Conservation (phyloP, 2,329 filamentous ascomycete species). For the Boeremia exigua region DNA sequence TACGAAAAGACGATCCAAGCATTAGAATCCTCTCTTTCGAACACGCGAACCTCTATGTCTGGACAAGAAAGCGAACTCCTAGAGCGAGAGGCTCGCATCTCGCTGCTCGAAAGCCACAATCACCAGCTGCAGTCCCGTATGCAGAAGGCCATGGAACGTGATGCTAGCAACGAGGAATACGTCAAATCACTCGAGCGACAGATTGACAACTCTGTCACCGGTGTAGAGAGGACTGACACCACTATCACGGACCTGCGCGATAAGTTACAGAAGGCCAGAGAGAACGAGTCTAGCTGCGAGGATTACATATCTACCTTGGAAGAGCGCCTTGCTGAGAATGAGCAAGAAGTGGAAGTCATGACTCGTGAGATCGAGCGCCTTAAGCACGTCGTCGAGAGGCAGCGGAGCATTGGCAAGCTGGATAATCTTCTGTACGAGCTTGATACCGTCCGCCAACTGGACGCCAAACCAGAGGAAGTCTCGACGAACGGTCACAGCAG, state of each 20-base stretch:
- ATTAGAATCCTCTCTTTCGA: conserved; percentile 88
- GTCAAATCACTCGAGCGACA: conserved; percentile 89
- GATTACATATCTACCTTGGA: conserved; percentile 98
- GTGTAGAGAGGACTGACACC: conserved; percentile 89
- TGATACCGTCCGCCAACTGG: conserved; percentile 63
- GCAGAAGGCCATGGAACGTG: conserved; percentile 92
- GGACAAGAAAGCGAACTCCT: conserved; percentile 84
- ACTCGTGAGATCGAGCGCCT: conserved; percentile 93
- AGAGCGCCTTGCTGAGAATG: conserved; percentile 91
- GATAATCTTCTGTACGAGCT: conserved; percentile 92
- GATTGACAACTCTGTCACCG: conserved; percentile 86
- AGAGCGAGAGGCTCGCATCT: conserved; percentile 92
- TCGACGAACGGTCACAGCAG: conserved; percentile 46
- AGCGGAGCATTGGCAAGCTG: conserved; percentile 91
- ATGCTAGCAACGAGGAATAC: conserved; percentile 90
- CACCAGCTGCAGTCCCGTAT: conserved; percentile 85
- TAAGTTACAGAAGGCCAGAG: conserved; percentile 84
- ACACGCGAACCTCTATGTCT: conserved; percentile 81
- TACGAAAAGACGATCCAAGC: conserved; percentile 99
- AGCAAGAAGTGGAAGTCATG: conserved; percentile 96
- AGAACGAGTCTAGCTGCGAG: conserved; percentile 88
- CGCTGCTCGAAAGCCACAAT: conserved; percentile 91
- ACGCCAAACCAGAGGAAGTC: conserved; percentile 40
- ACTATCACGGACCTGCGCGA: conserved; percentile 88
- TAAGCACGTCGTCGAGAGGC: conserved; percentile 93